Evolutionary conservation across 2,329 filamentous ascomycete genomes (phyloP).

Genomic region (Monosporascus sp.): DNA sequence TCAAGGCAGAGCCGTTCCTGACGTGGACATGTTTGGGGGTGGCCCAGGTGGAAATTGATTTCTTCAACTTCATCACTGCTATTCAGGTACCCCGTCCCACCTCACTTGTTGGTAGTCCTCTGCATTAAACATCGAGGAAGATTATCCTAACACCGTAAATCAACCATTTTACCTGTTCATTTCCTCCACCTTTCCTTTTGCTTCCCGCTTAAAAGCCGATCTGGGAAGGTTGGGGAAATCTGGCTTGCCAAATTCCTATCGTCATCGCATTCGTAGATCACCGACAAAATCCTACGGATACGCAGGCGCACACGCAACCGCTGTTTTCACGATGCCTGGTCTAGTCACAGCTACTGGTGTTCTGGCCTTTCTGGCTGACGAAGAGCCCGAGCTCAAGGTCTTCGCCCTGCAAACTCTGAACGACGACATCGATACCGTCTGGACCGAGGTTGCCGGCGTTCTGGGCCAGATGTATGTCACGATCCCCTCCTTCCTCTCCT

Average conservation of each 20-base stretch:
- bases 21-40: constrained; percentile 32
- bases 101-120: no score
- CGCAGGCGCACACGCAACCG: neutral
- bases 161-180: no score
- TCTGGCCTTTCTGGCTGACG: constrained; percentile 90
- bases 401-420: constrained; percentile 95
- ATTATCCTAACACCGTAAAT: no score
- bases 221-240: neutral
- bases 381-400: constrained; percentile 87
- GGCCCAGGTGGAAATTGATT: neutral
- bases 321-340: constrained; percentile 66
- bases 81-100: no score
- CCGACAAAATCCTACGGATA: neutral
- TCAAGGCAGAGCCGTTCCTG: constrained; percentile 38
- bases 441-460: constrained; percentile 92
- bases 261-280: no score
- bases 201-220: no score
- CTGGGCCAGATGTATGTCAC: constrained; percentile 78
- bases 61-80: neutral
- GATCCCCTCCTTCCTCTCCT: constrained; percentile 9
- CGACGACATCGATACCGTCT: constrained; percentile 92
- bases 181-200: no score
- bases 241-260: neutral
- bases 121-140: no score
- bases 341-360: constrained; percentile 92